Evolutionary conservation across 305 asterid species (phyloP), one percentile per base, ranked within the genome.

Genomic region (Solanum chacoense): DNA sequence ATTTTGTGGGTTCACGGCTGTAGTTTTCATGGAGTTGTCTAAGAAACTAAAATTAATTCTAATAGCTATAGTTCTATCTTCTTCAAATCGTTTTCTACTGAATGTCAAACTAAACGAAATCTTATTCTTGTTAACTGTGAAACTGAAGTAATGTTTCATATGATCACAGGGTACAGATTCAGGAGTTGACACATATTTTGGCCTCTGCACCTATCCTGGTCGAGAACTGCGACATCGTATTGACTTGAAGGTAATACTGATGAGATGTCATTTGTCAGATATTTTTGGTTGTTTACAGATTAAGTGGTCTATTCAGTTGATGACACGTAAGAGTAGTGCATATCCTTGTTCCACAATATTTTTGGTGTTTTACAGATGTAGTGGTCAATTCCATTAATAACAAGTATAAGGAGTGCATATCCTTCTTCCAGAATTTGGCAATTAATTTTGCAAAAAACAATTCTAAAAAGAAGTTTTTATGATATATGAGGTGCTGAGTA

Each of bases 101-200:
- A 40, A 29, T 80, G 85, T 45, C 72, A 22, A 74, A 72, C 67
- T 74, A 8, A 22, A 42, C 0, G 0, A 29, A 11, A 75, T 11
- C 29, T 75, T 74, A 31, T 86, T 71, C 12, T 76, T 20, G 72
- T 26, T 2, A 71, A 86, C 45, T 26, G 36, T 20, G 22, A 59
- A 1, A 36, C 69, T 65, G 18, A 71, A 29, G 16, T 38, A 37
- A 8, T 45, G n/a, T 9, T 81, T 38, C 76, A 38, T 88, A 16
- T 87, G 75, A 69, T 73, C 7, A 38, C 93, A 97, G 99, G 98
- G 96, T 86, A 94, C 95, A 18, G 99, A 95, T 92, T 92, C 95
- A 55, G 98, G 98, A 85, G 98, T 96, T 87, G 99, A 97, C 91
- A 97, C 99, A 28, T 97, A 94, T 91, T 96, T 95, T 91, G 98